Evolutionary conservation across 495 filamentous ascomycete species (phyloP), one percentile per base, ranked within the genome.

Genomic region (Penicillium paxilli): DNA sequence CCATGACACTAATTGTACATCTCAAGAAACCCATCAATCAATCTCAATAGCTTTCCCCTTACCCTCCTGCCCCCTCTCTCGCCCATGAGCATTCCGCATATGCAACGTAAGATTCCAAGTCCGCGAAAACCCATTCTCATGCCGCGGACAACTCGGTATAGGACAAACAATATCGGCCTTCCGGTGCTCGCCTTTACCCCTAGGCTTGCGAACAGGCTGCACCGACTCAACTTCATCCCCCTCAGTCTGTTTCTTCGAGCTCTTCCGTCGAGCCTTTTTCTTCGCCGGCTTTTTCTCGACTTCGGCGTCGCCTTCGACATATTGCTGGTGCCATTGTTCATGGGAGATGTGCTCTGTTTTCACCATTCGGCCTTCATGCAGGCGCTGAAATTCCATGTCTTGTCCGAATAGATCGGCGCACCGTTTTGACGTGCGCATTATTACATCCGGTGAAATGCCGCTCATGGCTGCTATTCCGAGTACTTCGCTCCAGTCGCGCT

Each of bases 401-500:
- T 90, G 80, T 0, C 76, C 78, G 60, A 94, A 92, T 0, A 96
- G 72, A 25, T 77, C 76, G 1, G 83, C 78, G 62, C 91, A 96
- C 30, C 91, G 76, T 60, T 83, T 73, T 3, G 85, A 80, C 1
- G 90, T 78, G 44, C 87, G 79, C 37, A 80, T 77, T 7, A 96
- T 73, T 5, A 84, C 87, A 4, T 66, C 63, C 1, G 78, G 60
- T 1, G 85, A 71, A 64, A 89, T 87, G 0, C 87, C 89, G 1
- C 76, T 80, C 52, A 92, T 76, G 0, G 87, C 79, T 19, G 91
- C 91, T 1, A 89, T 71, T 8, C 88, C 87, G 25, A 95, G 66
- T 1, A 94, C 80, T 49, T 92, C 87, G 38, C 86, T 86, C 91
- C 91, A 96, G 66, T 93, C 88, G 2, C 89, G 82, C 5, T 84